Conservation (phyloP, 2,329 filamentous ascomycete species). For the Fusarium brevicatenulatum region DNA sequence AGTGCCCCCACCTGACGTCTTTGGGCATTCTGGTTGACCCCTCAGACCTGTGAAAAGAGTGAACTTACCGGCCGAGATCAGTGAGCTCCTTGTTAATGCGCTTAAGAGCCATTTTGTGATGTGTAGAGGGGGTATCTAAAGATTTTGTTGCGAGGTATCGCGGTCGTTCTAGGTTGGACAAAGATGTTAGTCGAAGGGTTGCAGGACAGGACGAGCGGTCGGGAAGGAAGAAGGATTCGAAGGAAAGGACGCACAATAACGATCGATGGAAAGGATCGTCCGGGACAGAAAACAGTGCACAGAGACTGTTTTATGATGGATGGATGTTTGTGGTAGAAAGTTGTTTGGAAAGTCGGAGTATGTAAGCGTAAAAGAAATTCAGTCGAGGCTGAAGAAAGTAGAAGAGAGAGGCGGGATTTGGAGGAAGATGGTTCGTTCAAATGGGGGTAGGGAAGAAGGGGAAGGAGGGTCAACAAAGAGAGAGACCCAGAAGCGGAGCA, state of each 20-base stretch:
- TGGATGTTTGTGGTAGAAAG: not conserved
- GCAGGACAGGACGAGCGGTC: constrained; percentile 18
- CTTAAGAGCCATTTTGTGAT: constrained; percentile 82
- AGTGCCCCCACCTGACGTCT: constrained; percentile 52
- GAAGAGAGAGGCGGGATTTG: constrained; percentile 45
- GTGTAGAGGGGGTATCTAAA: constrained; percentile 44
- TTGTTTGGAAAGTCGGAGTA: constrained; percentile 21
- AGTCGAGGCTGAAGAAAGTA: constrained; percentile 43
- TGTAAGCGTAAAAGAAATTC: constrained; percentile 38
- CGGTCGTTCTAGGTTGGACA: constrained; percentile 37
- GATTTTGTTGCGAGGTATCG: constrained; percentile 42
- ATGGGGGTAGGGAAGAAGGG: constrained; percentile 42
- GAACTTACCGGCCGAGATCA: constrained; percentile 84
- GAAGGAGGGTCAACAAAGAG: constrained; percentile 42
- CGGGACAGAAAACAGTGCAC: constrained; percentile 28
- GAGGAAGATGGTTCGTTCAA: constrained; percentile 42
- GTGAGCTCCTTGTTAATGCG: constrained; percentile 94
- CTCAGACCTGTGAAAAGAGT: constrained; percentile 31
- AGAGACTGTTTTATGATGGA: not conserved
- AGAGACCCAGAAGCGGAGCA: constrained; percentile 28
- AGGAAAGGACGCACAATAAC: constrained; percentile 44
- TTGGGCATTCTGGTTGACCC: constrained; percentile 43
- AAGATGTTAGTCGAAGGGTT: constrained; percentile 41
- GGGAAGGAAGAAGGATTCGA: constrained; percentile 24
- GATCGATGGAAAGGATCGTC: constrained; percentile 33